These are phyloP conservation scores for Camptophora hylomeconis DNA, from an alignment of 2,329 filamentous ascomycete species.

Conservation along the genomic window DNA sequence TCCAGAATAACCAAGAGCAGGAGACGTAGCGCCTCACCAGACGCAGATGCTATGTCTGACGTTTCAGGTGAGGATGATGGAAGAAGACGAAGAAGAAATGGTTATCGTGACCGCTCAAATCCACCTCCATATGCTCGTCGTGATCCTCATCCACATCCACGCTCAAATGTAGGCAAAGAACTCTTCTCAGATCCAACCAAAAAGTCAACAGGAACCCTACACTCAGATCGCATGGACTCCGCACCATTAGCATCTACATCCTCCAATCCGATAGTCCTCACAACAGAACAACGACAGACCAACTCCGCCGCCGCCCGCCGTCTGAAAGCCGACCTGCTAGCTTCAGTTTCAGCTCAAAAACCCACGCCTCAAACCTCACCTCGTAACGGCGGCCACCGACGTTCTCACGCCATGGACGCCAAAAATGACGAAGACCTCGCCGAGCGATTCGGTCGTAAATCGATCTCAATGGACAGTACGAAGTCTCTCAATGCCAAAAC, in stretches of 20 bases:
- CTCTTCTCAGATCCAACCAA: conserved; percentile 40
- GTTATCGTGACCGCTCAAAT: conserved; percentile 31
- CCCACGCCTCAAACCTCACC: conserved; percentile 28
- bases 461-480: conserved; percentile 16
- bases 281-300: conserved; percentile 25
- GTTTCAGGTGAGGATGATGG: conserved; percentile 21
- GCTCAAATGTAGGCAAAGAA: conserved; percentile 35
- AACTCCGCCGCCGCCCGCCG: conserved; percentile 19
- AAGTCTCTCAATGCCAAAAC: conserved; percentile 12
- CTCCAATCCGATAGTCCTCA: too few relatives aligned
- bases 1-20: conserved; percentile 27
- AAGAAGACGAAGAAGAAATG: conserved; percentile 25
- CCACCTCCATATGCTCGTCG: conserved; percentile 17
- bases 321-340: conserved; percentile 47
- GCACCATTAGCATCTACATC: too few relatives aligned
- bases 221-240: conserved; percentile 24
- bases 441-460: conserved; percentile 16
- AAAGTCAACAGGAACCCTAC: conserved; percentile 15
- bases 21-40: conserved; percentile 48
- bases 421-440: conserved; percentile 41
- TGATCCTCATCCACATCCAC: conserved; percentile 19
- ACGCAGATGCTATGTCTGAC: conserved; percentile 31
- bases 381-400: conserved; percentile 28
- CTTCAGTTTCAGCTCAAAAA: conserved; percentile 21
- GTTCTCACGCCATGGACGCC: conserved; percentile 40